Evolutionary conservation across 192 early-diverging fungal species (phyloP), one percentile per base, ranked within the genome.

Genomic region (Gonapodya sp.): DNA sequence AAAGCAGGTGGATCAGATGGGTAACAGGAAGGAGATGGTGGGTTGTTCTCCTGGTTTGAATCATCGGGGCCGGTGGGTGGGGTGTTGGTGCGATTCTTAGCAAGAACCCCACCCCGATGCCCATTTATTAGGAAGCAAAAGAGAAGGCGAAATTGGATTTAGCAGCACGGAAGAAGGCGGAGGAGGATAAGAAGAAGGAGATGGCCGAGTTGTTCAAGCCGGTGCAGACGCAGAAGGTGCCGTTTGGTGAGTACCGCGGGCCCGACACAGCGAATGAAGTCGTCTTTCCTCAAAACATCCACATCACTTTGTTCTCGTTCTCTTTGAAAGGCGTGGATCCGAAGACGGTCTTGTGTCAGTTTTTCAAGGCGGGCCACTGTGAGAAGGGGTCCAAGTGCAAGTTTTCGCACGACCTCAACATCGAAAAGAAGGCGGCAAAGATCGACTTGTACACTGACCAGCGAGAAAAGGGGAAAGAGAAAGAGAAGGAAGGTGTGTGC

Each of bases 361-460:
- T 92, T 84, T 97, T 96, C 88, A 99, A 98, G 88, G 87, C 88
- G 16, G 98, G 98, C 1, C 85, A 87, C 74, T 99, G 98, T 86
- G 89, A 92, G 80, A 97, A 96, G 86, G 96, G 96, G 36, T 83
- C 85, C 85, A 92, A 93, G 83, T 99, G 98, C 90, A 98, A 98
- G 87, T 99, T 97, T 86, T 97, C 98, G 79, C 98, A 99, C 84
- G 95, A 99, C 85, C 82, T 93, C 78, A 92, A 94, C 34, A 85
- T 97, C 1, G 95, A 93, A 74, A 94, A 96, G 74, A 98, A 97
- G 89, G 87, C 86, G n/a, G 82, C 87, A 36, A 99, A 99, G 88
- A 91, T 93, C 78, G 95, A 99, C 87, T 78, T 99, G 34, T 99
- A 99, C 84, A 94, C 95, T 35, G 96, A 98, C 87, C 85, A 88